phyloP scores from a whole-genome alignment of 257 asterid genomes.

The Solanum lycopersicoides region DNA sequence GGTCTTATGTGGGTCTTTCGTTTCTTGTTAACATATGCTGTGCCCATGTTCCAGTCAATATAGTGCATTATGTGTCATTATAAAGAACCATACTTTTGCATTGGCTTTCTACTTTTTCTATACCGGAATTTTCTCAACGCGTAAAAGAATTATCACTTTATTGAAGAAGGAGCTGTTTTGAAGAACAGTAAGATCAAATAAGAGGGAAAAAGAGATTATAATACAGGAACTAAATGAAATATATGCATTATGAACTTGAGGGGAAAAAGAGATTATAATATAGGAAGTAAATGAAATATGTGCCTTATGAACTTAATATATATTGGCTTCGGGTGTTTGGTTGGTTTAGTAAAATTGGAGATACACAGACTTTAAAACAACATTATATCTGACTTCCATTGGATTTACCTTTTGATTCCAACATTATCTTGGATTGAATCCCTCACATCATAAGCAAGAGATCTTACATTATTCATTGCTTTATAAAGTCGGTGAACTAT shows the following conservation, averaged over 20 bases:
- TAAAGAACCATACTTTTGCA: background rate
- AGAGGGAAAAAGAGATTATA: background rate
- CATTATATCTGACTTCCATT: background rate
- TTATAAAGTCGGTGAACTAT: background rate
- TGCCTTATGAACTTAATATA: background rate
- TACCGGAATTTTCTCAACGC: background rate
- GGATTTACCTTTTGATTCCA: background rate
- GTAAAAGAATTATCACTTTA: background rate
- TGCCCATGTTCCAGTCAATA: background rate
- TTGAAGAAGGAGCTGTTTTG: background rate
- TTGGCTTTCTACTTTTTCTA: background rate
- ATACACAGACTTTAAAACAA: background rate
- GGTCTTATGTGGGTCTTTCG: background rate
- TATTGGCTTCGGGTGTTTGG: background rate
- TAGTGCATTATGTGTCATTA: background rate
- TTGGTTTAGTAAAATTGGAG: background rate
- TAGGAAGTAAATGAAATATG: background rate
- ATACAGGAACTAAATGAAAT: background rate
- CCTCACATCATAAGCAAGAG: background rate
- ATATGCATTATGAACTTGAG: background rate
- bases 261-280: background rate
- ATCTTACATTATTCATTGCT: background rate
- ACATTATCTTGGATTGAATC: background rate
- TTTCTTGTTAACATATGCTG: background rate
- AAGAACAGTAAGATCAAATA: background rate